Evolutionary conservation across 1,284 basidiomycete genomes (phyloP).

Genomic region (Puccinia hordei): DNA sequence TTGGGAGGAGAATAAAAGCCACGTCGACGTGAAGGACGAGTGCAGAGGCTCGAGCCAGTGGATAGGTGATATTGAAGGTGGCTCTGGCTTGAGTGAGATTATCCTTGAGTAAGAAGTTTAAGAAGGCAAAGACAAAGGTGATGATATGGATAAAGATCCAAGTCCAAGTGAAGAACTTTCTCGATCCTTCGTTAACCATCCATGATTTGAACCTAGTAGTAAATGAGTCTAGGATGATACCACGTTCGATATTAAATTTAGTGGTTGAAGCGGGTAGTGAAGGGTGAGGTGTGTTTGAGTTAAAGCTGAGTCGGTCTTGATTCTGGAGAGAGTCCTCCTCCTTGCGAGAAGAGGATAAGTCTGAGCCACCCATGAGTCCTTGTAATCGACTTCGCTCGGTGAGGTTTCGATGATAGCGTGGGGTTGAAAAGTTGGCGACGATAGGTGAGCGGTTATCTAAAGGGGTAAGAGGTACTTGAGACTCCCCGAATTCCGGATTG

Average conservation of each 20-base stretch:
- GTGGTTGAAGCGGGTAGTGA: background rate
- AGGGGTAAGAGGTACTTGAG: constrained; percentile 19
- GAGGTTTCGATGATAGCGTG: constrained; percentile 2
- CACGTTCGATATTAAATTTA: constrained; percentile 42
- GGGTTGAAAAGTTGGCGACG: constrained; percentile 3
- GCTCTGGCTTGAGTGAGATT: constrained; percentile 54
- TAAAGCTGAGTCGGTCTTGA: constrained; percentile 9
- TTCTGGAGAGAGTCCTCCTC: background rate
- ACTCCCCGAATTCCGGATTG: background rate
- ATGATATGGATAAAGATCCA: constrained; percentile 35
- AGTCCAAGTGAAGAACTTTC: background rate
- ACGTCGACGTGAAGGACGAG: constrained; percentile 83
- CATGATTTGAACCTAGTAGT: constrained; percentile 65
- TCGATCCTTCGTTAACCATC: constrained; percentile 81
- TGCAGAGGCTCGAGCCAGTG: constrained; percentile 77
- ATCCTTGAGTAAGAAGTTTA: constrained; percentile 50
- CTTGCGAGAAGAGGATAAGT: constrained; percentile 16
- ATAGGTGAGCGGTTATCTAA: background rate
- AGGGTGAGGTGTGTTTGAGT: background rate
- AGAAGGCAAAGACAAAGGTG: background rate
- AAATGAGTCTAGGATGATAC: constrained; percentile 15
- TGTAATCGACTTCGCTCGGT: constrained; percentile 13
- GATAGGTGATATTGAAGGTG: constrained; percentile 57
- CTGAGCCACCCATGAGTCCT: constrained; percentile 28
- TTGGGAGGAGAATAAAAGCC: constrained; percentile 82